Base-by-base conservation (phyloP, 2,329 filamentous ascomycete species). In the Hypoxylon sp. region DNA sequence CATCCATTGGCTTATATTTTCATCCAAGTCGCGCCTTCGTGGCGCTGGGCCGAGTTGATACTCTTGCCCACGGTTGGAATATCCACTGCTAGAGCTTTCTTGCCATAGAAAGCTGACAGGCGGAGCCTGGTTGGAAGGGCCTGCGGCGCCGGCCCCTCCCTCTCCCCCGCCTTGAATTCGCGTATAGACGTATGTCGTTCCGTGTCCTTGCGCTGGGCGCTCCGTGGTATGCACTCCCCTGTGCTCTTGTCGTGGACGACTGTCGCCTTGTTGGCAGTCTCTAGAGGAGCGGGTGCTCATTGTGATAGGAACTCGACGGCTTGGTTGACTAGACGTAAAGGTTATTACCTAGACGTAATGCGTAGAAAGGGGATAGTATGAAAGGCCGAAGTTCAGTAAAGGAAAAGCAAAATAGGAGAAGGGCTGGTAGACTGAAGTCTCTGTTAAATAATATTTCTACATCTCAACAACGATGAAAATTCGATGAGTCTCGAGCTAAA, bases 1-100 rank as follows among this genome's bases (percentile, higher is more conserved):
- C 30, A 47, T 56, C 53, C 53, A 56, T 47, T 56, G 25, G 8
- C 46, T 19, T 25, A 56, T 37, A 14, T 41, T 41, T 12, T 19
- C 11, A 19, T 56, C 14, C 4, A 51, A 34, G 8, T 25, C 39
- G 8, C n/a, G 29, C 11, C 4, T 11, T 5, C 6, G 53, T 2
- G 5, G 19, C 2, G 29, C 30, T 19, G 29, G 19, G 29, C 43
- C 30, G 11, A 29, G 6, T 45, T 16, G 39, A 16, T 29, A 5
- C 5, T n/a, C 11, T 41, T 29, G 52, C 11, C 25, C 25, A 8
- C 5, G 37, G 32, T 9, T 5, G 12, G 52, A 45, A 14, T 23
- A 21, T 23, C 37, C 37, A 21, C 27, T 27, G 12, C 30, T 16
- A 21, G 37, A 41, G 11, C 34, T 39, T 9, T 32, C 3, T 12